phyloP scores from a whole-genome alignment of 202 grass and related monocot genomes.

The Setaria italica region DNA sequence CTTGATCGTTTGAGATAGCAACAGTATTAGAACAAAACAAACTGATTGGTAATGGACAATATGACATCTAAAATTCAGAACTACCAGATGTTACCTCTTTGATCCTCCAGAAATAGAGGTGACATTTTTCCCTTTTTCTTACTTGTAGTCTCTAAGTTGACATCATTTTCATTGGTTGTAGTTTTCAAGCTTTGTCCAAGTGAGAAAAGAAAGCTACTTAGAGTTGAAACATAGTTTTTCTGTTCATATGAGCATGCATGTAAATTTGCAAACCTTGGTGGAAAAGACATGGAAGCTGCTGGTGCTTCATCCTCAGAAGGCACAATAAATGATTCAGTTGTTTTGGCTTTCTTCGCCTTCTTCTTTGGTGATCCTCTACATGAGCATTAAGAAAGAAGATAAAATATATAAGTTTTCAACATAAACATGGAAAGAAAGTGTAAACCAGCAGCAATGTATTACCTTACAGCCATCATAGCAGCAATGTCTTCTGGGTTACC shows the following conservation, averaged over 20 bases:
- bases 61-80: too few species aligned
- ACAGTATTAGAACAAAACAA: too few species aligned
- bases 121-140: not conserved
- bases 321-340: too few species aligned
- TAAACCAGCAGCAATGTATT: not conserved
- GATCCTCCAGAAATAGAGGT: not conserved
- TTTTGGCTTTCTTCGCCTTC: not conserved
- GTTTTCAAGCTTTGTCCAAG: not conserved
- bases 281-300: too few species aligned
- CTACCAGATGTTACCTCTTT: not conserved
- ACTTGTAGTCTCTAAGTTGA: not conserved
- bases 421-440: not conserved
- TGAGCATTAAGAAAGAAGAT: not conserved
- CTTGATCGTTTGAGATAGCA: too few species aligned
- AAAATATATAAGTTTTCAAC: not conserved
- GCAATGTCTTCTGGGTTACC: not conserved
- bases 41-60: too few species aligned
- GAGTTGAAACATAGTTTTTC: not conserved
- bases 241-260: not conserved
- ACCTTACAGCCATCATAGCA: not conserved
- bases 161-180: not conserved
- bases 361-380: not conserved
- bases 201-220: not conserved
- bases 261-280: not conserved
- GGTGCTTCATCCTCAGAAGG: too few species aligned